Conservation (phyloP, 208 protist genomes). For the Strigomonas culicis region DNA sequence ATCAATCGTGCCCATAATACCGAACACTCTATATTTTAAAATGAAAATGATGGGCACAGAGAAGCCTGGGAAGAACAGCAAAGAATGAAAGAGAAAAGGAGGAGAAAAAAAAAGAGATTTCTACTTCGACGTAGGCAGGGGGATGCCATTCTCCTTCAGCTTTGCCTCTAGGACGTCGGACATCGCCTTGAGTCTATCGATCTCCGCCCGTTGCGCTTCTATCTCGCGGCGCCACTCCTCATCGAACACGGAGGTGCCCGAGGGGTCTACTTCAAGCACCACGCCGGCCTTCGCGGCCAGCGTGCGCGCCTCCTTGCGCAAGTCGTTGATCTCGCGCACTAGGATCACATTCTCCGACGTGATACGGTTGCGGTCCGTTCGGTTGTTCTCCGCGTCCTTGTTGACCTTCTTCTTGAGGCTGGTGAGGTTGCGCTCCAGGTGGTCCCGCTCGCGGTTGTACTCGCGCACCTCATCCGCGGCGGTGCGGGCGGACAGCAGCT, state of each 20-base stretch:
- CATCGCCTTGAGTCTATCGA: conserved; percentile 60
- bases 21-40: conserved; percentile 5
- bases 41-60: conserved; percentile 8
- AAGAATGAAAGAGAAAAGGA: conserved; percentile 7
- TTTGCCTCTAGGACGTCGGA: conserved; percentile 70
- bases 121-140: conserved; percentile 30
- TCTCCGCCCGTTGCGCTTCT: conserved; percentile 85
- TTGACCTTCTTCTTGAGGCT: conserved; percentile 91
- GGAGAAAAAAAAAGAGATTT: background rate
- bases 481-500: conserved; percentile 56
- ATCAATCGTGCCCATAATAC: background rate
- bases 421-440: conserved; percentile 93
- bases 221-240: conserved; percentile 79
- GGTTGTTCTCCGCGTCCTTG: conserved; percentile 93
- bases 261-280: conserved; percentile 41
- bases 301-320: conserved; percentile 93
- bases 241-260: conserved; percentile 51
- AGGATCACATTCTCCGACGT: conserved; percentile 95
- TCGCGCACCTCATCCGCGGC: conserved; percentile 92
- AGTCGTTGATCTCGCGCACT: conserved; percentile 95
- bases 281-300: conserved; percentile 67
- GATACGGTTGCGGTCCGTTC: conserved; percentile 87
- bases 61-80: background rate
- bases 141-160: conserved; percentile 53
- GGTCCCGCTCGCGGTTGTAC: conserved; percentile 94